These are phyloP conservation scores for Neonectria ditissima DNA, from an alignment of 2,329 filamentous ascomycete genomes.

Conservation along the genomic window DNA sequence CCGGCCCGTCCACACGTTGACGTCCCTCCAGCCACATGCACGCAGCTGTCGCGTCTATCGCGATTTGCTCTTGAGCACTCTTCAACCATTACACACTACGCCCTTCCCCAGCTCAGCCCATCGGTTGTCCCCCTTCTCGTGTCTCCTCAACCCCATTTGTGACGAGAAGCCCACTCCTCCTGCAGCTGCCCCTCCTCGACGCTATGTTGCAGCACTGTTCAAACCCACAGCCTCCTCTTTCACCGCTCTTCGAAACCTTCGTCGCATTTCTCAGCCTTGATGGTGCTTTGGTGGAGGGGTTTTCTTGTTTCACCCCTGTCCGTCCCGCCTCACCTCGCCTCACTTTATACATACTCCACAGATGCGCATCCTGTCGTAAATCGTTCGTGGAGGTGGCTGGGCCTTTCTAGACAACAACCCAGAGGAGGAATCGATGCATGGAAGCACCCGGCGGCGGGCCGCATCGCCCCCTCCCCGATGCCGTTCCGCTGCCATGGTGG, in stretches of 20 bases:
- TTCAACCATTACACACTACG: background rate
- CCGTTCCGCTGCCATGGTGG: constrained; percentile 28
- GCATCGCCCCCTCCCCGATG: constrained; percentile 14
- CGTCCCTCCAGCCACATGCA: constrained; percentile 7
- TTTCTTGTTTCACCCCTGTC: constrained; percentile 20
- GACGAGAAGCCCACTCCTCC: constrained; percentile 14
- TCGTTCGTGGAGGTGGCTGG: constrained; percentile 8
- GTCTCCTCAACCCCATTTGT: constrained; percentile 8
- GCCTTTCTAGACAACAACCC: constrained; percentile 17
- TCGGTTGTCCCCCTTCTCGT: background rate
- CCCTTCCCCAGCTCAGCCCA: constrained; percentile 3
- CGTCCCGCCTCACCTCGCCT: constrained; percentile 13
- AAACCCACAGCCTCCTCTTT: constrained; percentile 19
- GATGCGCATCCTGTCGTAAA: constrained; percentile 9
- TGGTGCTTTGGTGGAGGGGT: constrained; percentile 9
- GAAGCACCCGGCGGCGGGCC: constrained; percentile 15
- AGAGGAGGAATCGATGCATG: constrained; percentile 12
- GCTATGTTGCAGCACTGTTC: background rate
- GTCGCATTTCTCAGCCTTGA: constrained; percentile 28
- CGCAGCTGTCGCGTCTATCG: background rate
- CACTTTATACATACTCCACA: constrained; percentile 14
- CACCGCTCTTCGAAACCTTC: constrained; percentile 25
- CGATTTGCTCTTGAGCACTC: background rate
- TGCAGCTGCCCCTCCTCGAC: constrained; percentile 18
- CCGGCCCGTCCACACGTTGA: constrained; percentile 1